A percentile compares a stretch with the other conserved stretches of the same genome.
These are phyloP conservation scores for Apophysomyces elegans DNA, from an alignment of 371 early-diverging fungal species.

Conservation along the genomic window DNA sequence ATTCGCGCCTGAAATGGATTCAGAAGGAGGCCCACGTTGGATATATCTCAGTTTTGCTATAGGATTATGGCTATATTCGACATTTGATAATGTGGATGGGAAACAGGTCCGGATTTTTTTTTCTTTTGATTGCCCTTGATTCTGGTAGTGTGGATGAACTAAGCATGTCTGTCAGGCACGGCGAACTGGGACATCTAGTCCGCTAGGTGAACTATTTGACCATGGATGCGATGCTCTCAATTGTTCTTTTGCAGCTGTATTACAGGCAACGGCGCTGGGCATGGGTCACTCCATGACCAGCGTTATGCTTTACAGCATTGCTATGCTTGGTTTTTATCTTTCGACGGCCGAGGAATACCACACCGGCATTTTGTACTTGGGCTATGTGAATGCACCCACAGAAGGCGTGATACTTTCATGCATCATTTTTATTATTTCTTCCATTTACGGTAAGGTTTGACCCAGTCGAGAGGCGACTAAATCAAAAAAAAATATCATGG, in stretches of 20 bases:
- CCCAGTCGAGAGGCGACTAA: neutral
- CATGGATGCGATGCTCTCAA: slow-evolving; percentile 95
- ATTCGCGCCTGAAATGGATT: slow-evolving; percentile 46
- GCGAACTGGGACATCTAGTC: slow-evolving; percentile 87
- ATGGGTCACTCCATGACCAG: slow-evolving; percentile 78
- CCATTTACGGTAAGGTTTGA: slow-evolving; percentile 51
- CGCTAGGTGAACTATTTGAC: slow-evolving; percentile 96
- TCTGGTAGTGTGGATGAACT: neutral
- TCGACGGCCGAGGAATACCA: slow-evolving; percentile 97
- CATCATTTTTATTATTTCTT: slow-evolving; percentile 72
- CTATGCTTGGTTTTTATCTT: slow-evolving; percentile 86
- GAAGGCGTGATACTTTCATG: slow-evolving; percentile 89
- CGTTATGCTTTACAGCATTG: slow-evolving; percentile 66
- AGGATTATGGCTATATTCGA: slow-evolving; percentile 93
- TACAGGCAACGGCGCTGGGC: slow-evolving; percentile 86
- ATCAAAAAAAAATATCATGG: no score
- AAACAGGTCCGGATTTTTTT: slow-evolving; percentile 78
- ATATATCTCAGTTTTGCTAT: slow-evolving; percentile 73
- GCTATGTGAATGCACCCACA: slow-evolving; percentile 95
- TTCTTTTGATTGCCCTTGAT: neutral
- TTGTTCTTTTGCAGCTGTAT: slow-evolving; percentile 83
- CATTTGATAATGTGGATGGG: slow-evolving; percentile 98
- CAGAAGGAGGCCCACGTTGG: slow-evolving; percentile 46
- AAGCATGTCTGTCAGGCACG: slow-evolving; percentile 75
- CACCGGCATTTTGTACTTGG: slow-evolving; percentile 91